A percentile compares a stretch with the other conserved stretches of the same genome.
Evolutionary conservation across 2,329 filamentous ascomycete genomes (phyloP).

Genomic region (Aureobasidium mangrovei): DNA sequence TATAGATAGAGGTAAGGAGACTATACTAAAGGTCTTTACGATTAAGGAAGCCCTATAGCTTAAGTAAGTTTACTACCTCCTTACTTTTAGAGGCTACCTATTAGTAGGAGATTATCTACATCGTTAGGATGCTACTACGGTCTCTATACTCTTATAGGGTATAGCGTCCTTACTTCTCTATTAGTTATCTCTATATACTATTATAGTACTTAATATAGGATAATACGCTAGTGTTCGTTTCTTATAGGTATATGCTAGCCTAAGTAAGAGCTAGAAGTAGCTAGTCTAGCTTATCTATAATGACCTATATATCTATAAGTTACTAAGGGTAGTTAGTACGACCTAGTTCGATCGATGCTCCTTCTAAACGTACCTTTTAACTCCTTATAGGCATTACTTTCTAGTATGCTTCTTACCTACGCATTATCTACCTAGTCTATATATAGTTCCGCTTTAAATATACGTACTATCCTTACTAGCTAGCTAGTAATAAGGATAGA

Average conservation of each 20-base stretch:
- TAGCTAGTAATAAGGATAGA: neutral
- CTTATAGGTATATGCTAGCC: neutral
- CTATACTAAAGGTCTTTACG: neutral
- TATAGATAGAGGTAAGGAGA: neutral
- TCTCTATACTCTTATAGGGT: neutral
- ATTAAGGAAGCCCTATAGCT: neutral
- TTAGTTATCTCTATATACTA: neutral
- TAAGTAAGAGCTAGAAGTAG: neutral
- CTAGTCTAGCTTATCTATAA: neutral
- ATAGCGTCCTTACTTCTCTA: neutral
- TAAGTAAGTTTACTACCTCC: neutral
- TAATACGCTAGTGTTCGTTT: neutral
- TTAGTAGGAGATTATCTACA: neutral
- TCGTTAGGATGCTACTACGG: neutral
- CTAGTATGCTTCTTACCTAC: neutral
- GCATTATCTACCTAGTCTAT: neutral
- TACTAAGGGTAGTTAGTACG: neutral
- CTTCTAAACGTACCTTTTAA: neutral
- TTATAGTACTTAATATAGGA: neutral
- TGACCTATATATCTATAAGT: neutral
- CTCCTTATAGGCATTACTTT: neutral
- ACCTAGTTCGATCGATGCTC: neutral
- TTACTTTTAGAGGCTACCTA: neutral
- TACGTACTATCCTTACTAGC: neutral
- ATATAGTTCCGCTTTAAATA: neutral